phyloP scores from a whole-genome alignment of 2,329 filamentous ascomycete species.

The Cladorrhinum sp. region DNA sequence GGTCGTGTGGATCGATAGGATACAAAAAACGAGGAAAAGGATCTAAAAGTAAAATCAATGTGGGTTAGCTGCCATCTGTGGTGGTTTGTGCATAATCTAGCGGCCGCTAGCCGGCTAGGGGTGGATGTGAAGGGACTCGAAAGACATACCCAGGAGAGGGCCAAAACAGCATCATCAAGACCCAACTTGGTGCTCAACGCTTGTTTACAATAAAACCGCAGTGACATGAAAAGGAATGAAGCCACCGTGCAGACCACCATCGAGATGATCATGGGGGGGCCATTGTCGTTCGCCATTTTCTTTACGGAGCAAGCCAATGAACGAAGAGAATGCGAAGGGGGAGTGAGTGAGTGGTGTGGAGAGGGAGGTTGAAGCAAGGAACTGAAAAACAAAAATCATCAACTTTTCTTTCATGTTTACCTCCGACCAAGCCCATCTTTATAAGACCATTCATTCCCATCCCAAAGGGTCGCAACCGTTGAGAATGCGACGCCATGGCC shows the following conservation, averaged over 20 bases:
- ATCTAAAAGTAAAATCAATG: constrained; percentile 16
- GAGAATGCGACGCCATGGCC: too few relatives aligned
- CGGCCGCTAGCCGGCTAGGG: background rate
- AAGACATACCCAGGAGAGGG: constrained; percentile 21
- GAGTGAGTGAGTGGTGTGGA: too few relatives aligned
- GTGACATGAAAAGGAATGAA: constrained; percentile 23
- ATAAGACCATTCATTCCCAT: too few relatives aligned
- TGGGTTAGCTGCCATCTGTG: background rate
- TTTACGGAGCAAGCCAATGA: too few relatives aligned
- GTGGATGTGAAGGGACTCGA: too few relatives aligned
- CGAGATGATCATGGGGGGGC: constrained; percentile 20
- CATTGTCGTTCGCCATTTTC: constrained; percentile 17
- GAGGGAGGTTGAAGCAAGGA: too few relatives aligned
- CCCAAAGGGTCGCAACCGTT: too few relatives aligned
- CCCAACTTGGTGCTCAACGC: constrained; percentile 17
- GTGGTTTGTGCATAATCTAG: too few relatives aligned
- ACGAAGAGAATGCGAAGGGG: too few relatives aligned
- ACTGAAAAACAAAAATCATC: too few relatives aligned
- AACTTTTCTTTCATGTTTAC: too few relatives aligned
- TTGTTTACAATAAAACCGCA: constrained; percentile 26
- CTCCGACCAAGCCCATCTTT: too few relatives aligned
- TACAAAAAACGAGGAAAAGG: background rate
- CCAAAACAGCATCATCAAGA: constrained; percentile 24
- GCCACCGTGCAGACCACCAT: constrained; percentile 22
- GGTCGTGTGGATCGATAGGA: constrained; percentile 14